Base-by-base conservation (phyloP, 768 basidiomycete genomes). In the Phaeotremella skinneri region DNA sequence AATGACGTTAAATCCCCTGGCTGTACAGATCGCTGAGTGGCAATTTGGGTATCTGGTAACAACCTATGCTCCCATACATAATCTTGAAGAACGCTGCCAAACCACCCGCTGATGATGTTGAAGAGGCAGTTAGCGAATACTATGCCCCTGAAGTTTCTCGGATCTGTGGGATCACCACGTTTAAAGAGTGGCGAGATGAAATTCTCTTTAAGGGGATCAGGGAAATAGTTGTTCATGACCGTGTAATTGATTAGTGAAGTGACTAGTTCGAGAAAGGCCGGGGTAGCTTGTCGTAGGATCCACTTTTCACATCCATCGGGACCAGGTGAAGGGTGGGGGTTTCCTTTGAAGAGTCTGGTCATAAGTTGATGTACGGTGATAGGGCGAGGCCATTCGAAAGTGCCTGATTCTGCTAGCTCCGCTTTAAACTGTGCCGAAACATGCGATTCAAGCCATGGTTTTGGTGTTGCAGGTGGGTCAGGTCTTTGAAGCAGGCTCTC, bases 221-320 rank as follows among this genome's bases (percentile, higher is more conserved):
- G 62, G 49, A 60, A 60, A 37, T 64, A 53, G 49, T 64, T 56
- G 49, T 41, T 42, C 21, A 20, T 29, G 31, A 64, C 25, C n/a
- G 42, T 48, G 32, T 60, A 56, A 39, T 60, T 64, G 23, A 14
- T 16, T 2, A 63, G 37, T 4, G 20, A 4, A 1, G 41, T 3
- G 5, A 58, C 26, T 5, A 52, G 52, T 5, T 30, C 3, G 11
- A 52, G 56, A 27, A 50, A 50, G 4, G 17, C 26, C 14, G 17
- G 5, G 14, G 49, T n/a, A 25, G 20, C 17, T 29, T 50, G 17
- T 27, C 50, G 29, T 2, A 64, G 17, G 5, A 43, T 30, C 62
- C 62, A 64, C 34, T 64, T 64, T 47, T 59, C 54, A 58, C 58
- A 56, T 20, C 50, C 42, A 49, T 64, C 62, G 1, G 62, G 62